Conservation (phyloP, 768 basidiomycete genomes). For the Gautieria morchelliformis region DNA sequence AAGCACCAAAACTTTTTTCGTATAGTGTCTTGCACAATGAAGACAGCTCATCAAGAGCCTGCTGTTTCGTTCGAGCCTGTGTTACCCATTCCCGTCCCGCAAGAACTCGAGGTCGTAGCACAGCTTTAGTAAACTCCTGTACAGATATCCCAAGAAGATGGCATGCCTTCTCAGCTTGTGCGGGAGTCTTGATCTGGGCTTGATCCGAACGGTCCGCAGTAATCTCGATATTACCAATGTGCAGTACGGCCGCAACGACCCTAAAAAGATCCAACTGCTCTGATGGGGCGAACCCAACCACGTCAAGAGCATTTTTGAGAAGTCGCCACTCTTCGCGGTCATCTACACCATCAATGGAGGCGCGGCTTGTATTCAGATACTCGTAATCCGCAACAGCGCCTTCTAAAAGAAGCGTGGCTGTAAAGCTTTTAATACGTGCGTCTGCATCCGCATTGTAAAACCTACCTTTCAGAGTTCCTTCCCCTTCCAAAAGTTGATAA, state of each 20-base stretch:
- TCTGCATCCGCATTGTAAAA: constrained; percentile 1
- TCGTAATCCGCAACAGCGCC: constrained; percentile 75
- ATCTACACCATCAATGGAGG: constrained; percentile 92
- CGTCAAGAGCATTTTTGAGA: constrained; percentile 74
- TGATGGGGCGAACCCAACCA: constrained; percentile 74
- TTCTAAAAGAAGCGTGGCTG: constrained; percentile 67
- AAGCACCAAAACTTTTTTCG: constrained; percentile 89
- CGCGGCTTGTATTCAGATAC: constrained; percentile 81
- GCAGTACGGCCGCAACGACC: constrained; percentile 87
- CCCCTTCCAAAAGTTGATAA: constrained; percentile 86
- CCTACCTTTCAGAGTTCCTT: constrained; percentile 58
- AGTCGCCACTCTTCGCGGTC: constrained; percentile 82
- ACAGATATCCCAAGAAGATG: constrained; percentile 85
- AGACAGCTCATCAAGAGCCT: constrained; percentile 86
- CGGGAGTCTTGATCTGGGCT: constrained; percentile 31
- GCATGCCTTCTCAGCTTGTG: constrained; percentile 66
- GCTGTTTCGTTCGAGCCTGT: constrained; percentile 82
- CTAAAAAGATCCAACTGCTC: constrained; percentile 93
- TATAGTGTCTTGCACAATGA: constrained; percentile 92
- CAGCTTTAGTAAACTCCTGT: constrained; percentile 79
- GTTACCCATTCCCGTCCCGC: constrained; percentile 97
- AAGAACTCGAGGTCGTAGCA: constrained; percentile 81
- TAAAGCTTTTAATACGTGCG: constrained; percentile 3
- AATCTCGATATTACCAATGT: constrained; percentile 89
- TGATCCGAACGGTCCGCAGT: constrained; percentile 75